phyloP scores from a whole-genome alignment of 306 rosid genomes.

The Casuarina glauca region DNA sequence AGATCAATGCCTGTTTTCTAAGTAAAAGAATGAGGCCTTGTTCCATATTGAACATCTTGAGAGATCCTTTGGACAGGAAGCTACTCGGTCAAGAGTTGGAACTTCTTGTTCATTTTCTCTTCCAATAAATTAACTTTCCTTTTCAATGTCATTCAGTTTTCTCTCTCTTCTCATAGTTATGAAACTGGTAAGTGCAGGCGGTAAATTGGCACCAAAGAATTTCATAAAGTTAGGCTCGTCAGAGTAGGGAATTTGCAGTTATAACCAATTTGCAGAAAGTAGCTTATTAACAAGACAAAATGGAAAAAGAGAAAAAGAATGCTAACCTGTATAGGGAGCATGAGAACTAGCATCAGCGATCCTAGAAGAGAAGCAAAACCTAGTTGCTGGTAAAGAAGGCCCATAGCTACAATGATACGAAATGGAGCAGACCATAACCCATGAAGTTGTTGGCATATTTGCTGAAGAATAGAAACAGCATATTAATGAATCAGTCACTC shows the following conservation, averaged over 20 bases:
- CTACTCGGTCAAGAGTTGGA: not conserved
- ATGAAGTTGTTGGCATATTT: conserved; percentile 75
- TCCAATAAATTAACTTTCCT: not conserved
- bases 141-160: not conserved
- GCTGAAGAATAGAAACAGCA: conserved; percentile 43
- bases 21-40: not conserved
- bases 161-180: not conserved
- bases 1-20: not conserved
- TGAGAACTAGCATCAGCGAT: conserved; percentile 58
- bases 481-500: not conserved
- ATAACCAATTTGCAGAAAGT: not conserved
- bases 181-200: not conserved
- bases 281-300: not conserved
- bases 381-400: conserved; percentile 86
- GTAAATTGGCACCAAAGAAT: not conserved
- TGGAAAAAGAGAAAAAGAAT: not conserved
- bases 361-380: conserved; percentile 89
- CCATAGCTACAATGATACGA: conserved; percentile 66
- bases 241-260: conserved; percentile 3
- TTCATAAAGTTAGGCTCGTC: not conserved
- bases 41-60: not conserved
- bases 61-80: not conserved
- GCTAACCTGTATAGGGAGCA: conserved; percentile 72
- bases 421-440: conserved; percentile 91
- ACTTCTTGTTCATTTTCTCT: not conserved